Base-by-base conservation (phyloP, 495 filamentous ascomycete species). In the Hamigera avellanea region DNA sequence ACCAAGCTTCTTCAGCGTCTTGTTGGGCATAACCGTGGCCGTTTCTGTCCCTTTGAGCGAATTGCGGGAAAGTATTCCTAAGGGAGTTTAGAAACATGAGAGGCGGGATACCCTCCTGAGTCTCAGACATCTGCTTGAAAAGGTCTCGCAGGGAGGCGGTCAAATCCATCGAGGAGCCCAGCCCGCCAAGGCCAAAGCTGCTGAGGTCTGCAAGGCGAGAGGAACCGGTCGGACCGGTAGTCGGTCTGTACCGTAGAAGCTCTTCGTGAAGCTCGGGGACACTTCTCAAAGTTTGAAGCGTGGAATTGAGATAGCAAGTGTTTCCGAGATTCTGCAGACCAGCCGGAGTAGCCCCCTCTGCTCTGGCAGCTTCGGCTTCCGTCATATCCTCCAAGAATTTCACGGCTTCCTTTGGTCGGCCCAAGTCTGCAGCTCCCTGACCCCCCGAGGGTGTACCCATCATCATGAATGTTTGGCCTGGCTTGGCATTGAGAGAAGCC, bases 301-400 rank as follows among this genome's bases (percentile, higher is more conserved):
- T 95, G 15, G 93, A 87, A 67, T 98, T 98, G 52, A 96, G 76
- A 54, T 98, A 98, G 67, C 91, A 98, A 1, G 91, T 96, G 53
- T 98, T 98, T 16, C 91, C 91, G 41, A 95, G 66, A 48, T 98
- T 98, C 53, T 86, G 75, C 42, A 98, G 57, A 19, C 91, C 91
- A 39, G 91, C 84, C 9, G 91, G 91, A 32, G 67, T 86, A 29
- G 89, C 91, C 28, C 85, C 88, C 32, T 77, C 80, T 43, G 76
- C 70, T 51, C 74, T 78, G 15, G 91, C 93, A 19, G 77, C 75
- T 54, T 98, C 88, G 15, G 88, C 88, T 51, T 91, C 91, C 3
- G 87, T 93, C 91, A 98, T 95, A 54, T 98, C 91, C 56, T 98
- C 91, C 45, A 93, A 54, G 48, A 98, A 98, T 58, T 80, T 86